Base-by-base conservation (phyloP, 164 flowering plant species). In the Saururus chinensis region DNA sequence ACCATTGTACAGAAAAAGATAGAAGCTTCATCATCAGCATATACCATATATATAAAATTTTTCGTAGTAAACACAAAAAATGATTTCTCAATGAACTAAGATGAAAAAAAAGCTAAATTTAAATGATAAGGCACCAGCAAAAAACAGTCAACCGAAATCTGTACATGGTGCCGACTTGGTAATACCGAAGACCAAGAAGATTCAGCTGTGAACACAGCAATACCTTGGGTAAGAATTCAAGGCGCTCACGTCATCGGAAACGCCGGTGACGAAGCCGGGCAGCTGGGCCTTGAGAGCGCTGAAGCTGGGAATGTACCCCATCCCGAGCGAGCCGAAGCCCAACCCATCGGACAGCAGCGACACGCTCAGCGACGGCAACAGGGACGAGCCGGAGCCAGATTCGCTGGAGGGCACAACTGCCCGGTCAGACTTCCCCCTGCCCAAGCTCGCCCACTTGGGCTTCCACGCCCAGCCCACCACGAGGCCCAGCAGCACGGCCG, bases 401-500 rank as follows among this genome's bases (percentile, higher is more conserved):
- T n/a, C n/a, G n/a, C 24, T 72, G 57, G 37, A 19, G n/a, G 1
- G 67, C 66, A n/a, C 67, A 64, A n/a, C n/a, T n/a, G n/a, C n/a
- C n/a, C n/a, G n/a, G n/a, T 63, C 75, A 60, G 71, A 60, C 37
- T 65, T 51, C 10, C 73, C 77, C 30, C 69, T 69, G 5, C 76
- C 79, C 41, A 79, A 68, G 65, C 57, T 69, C 16, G 80, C 89
- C 96, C 95, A 89, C 53, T 77, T 80, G 49, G 49, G 10, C 26
- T 82, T 69, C 67, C 49, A 91, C 2, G 78, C 61, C 97, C 97
- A 91, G 0, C 96, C 97, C 56, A 91, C 80, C 64, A 85, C 24
- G 42, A 91, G 78, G 53, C 97, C 96, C 23, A 84, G 74, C 56
- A 82, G 40, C 48, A 84, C 78, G 19, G 92, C 88, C 57, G 79